Evolutionary conservation across 306 rosid species (phyloP).

Genomic region (Elaeagnus macrophylla): DNA sequence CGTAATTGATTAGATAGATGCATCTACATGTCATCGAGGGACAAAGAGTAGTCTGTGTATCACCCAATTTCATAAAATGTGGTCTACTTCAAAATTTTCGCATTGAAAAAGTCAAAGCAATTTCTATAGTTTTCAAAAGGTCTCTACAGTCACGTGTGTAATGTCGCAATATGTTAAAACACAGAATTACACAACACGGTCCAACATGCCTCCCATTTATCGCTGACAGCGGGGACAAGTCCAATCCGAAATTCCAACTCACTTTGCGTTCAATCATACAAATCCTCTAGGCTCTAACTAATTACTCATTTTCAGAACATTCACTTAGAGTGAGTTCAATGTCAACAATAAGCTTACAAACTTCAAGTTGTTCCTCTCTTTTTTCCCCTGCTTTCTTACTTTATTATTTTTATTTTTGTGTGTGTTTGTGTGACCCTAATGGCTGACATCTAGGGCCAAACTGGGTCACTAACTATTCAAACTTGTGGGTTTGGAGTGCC

Average conservation of each 20-base stretch:
- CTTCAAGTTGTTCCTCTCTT: slow-evolving; percentile 6
- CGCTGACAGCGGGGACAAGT: slow-evolving; percentile 28
- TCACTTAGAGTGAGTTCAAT: slow-evolving; percentile 23
- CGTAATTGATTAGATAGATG: too few species aligned
- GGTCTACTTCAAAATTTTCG: too few species aligned
- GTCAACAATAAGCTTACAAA: slow-evolving; percentile 22
- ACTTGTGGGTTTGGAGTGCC: slow-evolving; percentile 2
- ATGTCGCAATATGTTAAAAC: slow-evolving; percentile 27
- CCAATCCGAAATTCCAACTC: not conserved
- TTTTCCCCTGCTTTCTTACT: too few species aligned
- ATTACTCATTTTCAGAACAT: not conserved
- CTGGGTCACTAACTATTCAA: slow-evolving; percentile 16
- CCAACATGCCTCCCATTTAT: slow-evolving; percentile 31
- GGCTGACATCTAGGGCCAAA: slow-evolving; percentile 14
- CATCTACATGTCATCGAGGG: too few species aligned
- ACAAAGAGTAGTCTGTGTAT: too few species aligned
- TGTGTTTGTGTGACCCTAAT: slow-evolving; percentile 5
- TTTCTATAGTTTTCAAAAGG: not conserved
- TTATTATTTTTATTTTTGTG: too few species aligned
- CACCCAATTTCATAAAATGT: too few species aligned
- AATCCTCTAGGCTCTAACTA: not conserved
- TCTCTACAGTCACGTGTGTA: slow-evolving; percentile 35
- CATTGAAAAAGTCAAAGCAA: too few species aligned
- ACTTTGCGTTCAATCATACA: not conserved
- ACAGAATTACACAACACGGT: slow-evolving; percentile 14